These are phyloP conservation scores for Panaeolus papilionaceus DNA, from an alignment of 768 basidiomycete genomes.

Conservation along the genomic window DNA sequence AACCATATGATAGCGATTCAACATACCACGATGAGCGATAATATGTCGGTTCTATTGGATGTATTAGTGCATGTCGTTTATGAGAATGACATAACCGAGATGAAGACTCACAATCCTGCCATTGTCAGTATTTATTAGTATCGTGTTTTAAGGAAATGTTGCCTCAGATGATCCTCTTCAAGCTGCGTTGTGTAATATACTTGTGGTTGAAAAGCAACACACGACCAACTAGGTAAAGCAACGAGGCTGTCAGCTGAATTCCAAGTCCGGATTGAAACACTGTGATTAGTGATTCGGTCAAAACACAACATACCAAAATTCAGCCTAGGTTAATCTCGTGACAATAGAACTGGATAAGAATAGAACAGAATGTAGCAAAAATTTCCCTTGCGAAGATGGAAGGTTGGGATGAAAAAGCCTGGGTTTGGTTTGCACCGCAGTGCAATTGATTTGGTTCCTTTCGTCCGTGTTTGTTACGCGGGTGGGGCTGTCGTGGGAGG, in stretches of 20 bases:
- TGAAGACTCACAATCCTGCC: constrained; percentile 22
- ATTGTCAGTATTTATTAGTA: constrained; percentile 3
- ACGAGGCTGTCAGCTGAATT: constrained; percentile 9
- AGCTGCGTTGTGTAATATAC: background rate
- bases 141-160: background rate
- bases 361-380: background rate
- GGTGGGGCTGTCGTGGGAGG: constrained; percentile 7
- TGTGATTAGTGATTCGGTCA: background rate
- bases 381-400: background rate
- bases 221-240: constrained; percentile 3
- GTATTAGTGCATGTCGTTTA: background rate
- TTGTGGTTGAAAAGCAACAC: constrained; percentile 6
- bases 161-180: background rate
- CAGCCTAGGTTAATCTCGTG: background rate
- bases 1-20: background rate
- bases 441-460: background rate
- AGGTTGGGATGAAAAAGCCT: background rate
- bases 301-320: background rate
- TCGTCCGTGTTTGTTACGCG: background rate
- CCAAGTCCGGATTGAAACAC: background rate
- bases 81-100: background rate
- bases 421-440: background rate
- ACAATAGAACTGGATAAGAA: background rate
- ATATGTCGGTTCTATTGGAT: constrained; percentile 44
- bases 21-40: constrained; percentile 48